A percentile compares a stretch with the other conserved stretches of the same genome.
Conservation (phyloP, 208 protist species). For the Polymyxa betae region DNA sequence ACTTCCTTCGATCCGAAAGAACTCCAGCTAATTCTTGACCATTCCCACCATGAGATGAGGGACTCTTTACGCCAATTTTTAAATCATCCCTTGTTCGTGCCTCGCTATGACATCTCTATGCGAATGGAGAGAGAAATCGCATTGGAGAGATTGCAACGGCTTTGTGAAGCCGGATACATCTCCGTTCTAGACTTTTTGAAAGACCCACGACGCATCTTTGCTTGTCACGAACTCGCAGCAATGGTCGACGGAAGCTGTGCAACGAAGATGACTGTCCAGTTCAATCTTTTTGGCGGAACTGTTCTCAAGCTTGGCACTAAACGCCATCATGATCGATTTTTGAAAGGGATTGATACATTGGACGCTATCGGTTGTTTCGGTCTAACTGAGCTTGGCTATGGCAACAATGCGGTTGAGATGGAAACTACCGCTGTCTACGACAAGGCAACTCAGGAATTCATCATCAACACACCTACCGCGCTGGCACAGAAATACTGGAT, state of each 20-base stretch:
- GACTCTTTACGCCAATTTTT: conserved; percentile 35
- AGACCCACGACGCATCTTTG: conserved; percentile 70
- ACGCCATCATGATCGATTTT: conserved; percentile 69
- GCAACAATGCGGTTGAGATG: conserved; percentile 73
- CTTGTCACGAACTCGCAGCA: conserved; percentile 67
- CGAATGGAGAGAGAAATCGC: conserved; percentile 61
- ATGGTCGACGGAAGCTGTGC: conserved; percentile 68
- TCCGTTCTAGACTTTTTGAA: conserved; percentile 67
- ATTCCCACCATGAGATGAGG: conserved; percentile 49
- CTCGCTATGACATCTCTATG: conserved; percentile 59
- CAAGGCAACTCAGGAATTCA: conserved; percentile 69
- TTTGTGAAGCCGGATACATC: conserved; percentile 64
- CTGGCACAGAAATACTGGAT: conserved; percentile 73
- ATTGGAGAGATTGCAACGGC: conserved; percentile 66
- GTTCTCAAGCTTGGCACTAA: conserved; percentile 77
- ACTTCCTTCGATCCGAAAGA: not conserved
- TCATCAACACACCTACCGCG: conserved; percentile 71
- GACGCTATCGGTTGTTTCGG: conserved; percentile 72
- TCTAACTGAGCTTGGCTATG: conserved; percentile 72
- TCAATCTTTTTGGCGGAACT: conserved; percentile 78
- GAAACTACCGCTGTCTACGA: conserved; percentile 76
- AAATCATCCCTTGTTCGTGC: conserved; percentile 20
- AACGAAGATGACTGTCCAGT: conserved; percentile 76
- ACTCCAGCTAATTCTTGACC: not conserved
- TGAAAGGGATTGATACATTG: conserved; percentile 73